Evolutionary conservation across 2,329 filamentous ascomycete species (phyloP).

Genomic region (Trichoderma sp.): DNA sequence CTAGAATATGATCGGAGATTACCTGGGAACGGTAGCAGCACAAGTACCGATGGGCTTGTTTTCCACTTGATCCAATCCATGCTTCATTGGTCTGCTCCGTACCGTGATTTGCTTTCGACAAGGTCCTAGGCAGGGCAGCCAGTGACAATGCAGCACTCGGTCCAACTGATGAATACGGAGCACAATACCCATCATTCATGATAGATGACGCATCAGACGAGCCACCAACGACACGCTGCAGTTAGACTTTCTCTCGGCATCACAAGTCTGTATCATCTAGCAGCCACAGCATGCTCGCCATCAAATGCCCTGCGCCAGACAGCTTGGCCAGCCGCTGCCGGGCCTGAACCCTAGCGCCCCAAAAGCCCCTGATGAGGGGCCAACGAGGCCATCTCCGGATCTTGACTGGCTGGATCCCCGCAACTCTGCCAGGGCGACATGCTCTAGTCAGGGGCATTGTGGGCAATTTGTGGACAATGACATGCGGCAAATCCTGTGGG

Average conservation of each 20-base stretch:
- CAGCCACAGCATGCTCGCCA: background rate
- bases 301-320: background rate
- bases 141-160: no score
- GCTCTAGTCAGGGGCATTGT: conserved; percentile 20
- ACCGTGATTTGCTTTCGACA: no score
- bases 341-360: conserved; percentile 19
- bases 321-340: background rate
- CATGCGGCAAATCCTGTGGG: conserved; percentile 17
- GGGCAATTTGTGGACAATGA: conserved; percentile 7
- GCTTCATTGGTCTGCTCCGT: background rate
- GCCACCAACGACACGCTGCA: background rate
- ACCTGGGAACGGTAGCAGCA: background rate
- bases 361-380: conserved; percentile 11
- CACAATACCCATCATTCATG: background rate
- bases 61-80: no score
- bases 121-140: no score
- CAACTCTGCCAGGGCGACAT: conserved; percentile 13
- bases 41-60: background rate
- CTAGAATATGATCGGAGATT: conserved; percentile 14
- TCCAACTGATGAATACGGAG: no score
- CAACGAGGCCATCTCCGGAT: conserved; percentile 1
- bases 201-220: background rate
- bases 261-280: background rate
- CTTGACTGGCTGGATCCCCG: conserved; percentile 19
- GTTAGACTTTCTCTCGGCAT: background rate